phyloP scores from a whole-genome alignment of 805 yeast genomes.

The Barnettozyma populi region DNA sequence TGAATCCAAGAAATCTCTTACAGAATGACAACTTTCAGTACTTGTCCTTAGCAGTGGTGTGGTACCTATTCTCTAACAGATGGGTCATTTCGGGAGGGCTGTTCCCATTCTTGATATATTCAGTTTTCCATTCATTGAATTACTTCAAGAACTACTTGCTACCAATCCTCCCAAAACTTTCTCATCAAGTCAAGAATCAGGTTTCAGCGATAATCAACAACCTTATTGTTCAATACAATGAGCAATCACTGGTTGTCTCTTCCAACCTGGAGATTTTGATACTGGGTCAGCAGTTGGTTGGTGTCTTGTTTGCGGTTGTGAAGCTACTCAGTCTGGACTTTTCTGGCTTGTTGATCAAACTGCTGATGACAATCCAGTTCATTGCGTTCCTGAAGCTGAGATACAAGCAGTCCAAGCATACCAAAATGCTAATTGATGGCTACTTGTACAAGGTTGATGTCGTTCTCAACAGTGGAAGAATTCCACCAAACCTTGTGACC shows the following conservation, averaged over 20 bases:
- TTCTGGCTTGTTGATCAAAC: slow-evolving; percentile 26
- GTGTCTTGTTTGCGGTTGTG: slow-evolving; percentile 36
- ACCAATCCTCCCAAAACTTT: slow-evolving; percentile 39
- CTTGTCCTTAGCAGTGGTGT: slow-evolving; percentile 38
- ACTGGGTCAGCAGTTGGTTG: slow-evolving; percentile 34
- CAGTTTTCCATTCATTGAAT: slow-evolving; percentile 58
- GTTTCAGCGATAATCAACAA: slow-evolving; percentile 26
- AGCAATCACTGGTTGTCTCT: slow-evolving; percentile 38
- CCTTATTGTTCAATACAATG: slow-evolving; percentile 37
- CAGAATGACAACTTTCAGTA: slow-evolving; percentile 60
- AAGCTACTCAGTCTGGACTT: slow-evolving; percentile 26
- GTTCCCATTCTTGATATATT: slow-evolving; percentile 57
- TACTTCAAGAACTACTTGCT: slow-evolving; percentile 51
- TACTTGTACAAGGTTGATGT: slow-evolving; percentile 39
- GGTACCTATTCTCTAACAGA: slow-evolving; percentile 38
- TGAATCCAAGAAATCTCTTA: slow-evolving; percentile 30
- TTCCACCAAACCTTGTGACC: slow-evolving; percentile 29
- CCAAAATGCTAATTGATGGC: slow-evolving; percentile 43
- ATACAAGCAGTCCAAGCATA: slow-evolving; percentile 49
- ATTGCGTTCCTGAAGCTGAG: slow-evolving; percentile 55
- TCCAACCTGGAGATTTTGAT: slow-evolving; percentile 43
- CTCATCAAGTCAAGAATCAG: slow-evolving; percentile 23
- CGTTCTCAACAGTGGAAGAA: slow-evolving; percentile 29
- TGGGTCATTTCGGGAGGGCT: slow-evolving; percentile 41
- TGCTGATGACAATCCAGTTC: slow-evolving; percentile 40